These are phyloP conservation scores for Stagonosporopsis rhizophila DNA, from an alignment of 2,329 filamentous ascomycete species.

Conservation along the genomic window DNA sequence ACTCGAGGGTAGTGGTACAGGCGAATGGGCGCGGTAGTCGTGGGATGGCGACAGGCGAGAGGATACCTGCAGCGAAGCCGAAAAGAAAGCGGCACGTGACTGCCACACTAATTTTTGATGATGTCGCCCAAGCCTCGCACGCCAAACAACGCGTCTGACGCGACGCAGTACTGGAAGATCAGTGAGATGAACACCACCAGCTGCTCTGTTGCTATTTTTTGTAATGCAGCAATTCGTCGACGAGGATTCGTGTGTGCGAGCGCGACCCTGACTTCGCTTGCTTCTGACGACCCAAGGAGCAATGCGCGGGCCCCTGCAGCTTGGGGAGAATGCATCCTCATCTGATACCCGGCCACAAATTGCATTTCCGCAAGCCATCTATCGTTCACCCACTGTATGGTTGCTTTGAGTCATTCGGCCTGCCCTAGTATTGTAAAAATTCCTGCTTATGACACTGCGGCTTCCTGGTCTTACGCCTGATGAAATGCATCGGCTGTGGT, in stretches of 20 bases:
- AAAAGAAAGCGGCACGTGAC: conserved; percentile 11
- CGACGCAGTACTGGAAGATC: conserved; percentile 3
- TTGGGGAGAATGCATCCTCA: neutral
- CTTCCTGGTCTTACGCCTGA: neutral
- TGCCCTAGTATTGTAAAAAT: too few species aligned
- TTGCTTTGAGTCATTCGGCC: neutral
- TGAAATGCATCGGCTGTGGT: neutral
- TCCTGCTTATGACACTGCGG: neutral
- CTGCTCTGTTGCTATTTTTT: neutral
- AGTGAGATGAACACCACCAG: neutral
- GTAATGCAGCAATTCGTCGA: neutral
- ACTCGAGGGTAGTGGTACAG: conserved; percentile 28
- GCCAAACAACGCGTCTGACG: conserved; percentile 17
- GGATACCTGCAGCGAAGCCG: conserved; percentile 15
- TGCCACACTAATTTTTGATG: conserved; percentile 16
- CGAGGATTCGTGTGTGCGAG: conserved; percentile 1
- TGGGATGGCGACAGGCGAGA: conserved; percentile 18
- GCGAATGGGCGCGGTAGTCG: conserved; percentile 27
- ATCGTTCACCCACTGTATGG: neutral
- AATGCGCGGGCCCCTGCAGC: conserved; percentile 1
- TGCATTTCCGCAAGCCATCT: neutral
- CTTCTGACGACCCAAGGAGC: conserved; percentile 1
- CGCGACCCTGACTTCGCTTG: conserved; percentile 5
- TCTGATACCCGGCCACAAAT: neutral
- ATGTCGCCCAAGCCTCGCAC: conserved; percentile 16